Evolutionary conservation across 441 rosid genomes (phyloP).

Genomic region (Croton laevigatus): DNA sequence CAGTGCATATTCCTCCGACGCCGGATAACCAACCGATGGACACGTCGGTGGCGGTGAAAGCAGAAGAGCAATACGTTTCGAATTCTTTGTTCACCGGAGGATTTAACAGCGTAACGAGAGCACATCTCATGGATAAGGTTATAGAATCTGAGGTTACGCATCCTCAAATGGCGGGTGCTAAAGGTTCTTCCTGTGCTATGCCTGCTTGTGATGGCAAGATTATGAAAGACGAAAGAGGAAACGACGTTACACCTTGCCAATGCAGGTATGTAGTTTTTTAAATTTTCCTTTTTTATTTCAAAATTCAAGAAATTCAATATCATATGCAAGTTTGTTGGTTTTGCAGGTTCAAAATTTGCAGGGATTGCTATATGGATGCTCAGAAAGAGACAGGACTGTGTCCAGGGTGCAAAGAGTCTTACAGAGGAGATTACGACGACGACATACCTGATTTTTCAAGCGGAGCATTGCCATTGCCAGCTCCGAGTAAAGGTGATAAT

Average conservation of each 20-base stretch:
- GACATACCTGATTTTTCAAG: conserved; percentile 50
- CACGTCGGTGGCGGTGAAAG: conserved; percentile 58
- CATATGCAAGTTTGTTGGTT: too few relatives aligned
- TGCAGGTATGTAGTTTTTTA: conserved; percentile 44
- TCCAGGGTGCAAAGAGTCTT: conserved; percentile 88
- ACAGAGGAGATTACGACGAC: conserved; percentile 73
- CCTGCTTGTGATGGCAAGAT: conserved; percentile 82
- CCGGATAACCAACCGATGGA: conserved; percentile 96
- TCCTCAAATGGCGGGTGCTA: conserved; percentile 91
- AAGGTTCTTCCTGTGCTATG: conserved; percentile 78
- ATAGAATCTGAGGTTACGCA: conserved; percentile 82
- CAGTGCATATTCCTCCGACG: conserved; percentile 87
- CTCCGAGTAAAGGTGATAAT: conserved; percentile 50
- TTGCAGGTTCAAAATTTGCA: conserved; percentile 76
- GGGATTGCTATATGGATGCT: conserved; percentile 87
- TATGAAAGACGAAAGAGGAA: conserved; percentile 84
- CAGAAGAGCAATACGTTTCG: conserved; percentile 86
- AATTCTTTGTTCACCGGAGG: conserved; percentile 88
- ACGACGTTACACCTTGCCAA: conserved; percentile 72
- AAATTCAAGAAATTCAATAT: too few relatives aligned
- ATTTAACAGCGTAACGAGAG: conserved; percentile 83
- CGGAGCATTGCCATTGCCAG: conserved; percentile 70
- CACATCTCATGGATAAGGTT: conserved; percentile 94
- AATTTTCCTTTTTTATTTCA: too few relatives aligned
- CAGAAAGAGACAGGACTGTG: conserved; percentile 72